Conservation (phyloP, 2,329 filamentous ascomycete genomes). For the Exserohilum turcica region DNA sequence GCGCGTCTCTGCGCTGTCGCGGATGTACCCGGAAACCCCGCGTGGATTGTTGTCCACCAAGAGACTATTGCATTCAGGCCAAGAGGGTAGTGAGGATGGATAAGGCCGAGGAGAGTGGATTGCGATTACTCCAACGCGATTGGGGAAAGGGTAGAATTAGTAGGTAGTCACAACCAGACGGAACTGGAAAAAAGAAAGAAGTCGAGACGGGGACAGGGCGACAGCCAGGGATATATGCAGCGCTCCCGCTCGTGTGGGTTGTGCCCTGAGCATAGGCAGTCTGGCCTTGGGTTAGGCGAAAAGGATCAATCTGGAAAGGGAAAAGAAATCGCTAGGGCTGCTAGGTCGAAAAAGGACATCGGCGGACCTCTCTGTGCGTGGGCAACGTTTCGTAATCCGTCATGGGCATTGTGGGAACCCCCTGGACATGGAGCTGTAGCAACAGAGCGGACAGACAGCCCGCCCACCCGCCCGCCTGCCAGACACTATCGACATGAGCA, state of each 20-base stretch:
- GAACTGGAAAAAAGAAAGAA: neutral
- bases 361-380: slow-evolving; percentile 8
- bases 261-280: neutral
- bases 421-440: neutral
- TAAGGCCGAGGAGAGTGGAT: neutral
- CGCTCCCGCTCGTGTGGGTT: neutral
- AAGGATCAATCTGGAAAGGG: neutral
- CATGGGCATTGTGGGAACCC: slow-evolving; percentile 2
- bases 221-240: neutral
- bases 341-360: slow-evolving; percentile 9
- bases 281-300: neutral
- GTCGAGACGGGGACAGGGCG: neutral
- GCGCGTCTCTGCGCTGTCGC: neutral
- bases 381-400: slow-evolving; percentile 16
- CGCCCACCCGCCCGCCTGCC: neutral
- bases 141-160: neutral
- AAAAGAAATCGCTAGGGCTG: neutral
- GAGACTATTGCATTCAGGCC: neutral
- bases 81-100: neutral
- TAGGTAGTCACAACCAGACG: neutral
- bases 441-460: neutral
- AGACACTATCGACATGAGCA: neutral
- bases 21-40: neutral
- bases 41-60: neutral
- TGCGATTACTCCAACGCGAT: neutral